Percentiles rank a stretch among this genome's conserved stretches.
Conservation (phyloP, 2,329 filamentous ascomycete genomes). For the Aspergillus pseudoterreus region DNA sequence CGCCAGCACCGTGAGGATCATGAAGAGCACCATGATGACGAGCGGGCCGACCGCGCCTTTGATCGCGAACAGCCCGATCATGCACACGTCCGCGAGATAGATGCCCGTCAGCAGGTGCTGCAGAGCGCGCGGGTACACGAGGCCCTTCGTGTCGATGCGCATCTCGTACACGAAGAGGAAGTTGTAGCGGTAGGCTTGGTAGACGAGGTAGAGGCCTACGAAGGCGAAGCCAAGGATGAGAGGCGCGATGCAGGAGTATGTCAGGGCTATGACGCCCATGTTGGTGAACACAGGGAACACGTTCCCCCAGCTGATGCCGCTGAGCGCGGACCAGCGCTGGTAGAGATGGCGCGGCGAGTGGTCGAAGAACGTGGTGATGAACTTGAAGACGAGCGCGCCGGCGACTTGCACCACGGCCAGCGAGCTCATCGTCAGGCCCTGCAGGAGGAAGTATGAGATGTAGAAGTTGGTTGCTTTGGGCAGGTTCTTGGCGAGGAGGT, state of each 20-base stretch:
- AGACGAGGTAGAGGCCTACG: constrained; percentile 73
- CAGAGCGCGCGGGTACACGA: constrained; percentile 80
- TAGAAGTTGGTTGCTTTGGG: constrained; percentile 93
- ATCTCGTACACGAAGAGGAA: constrained; percentile 81
- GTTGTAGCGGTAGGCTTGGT: constrained; percentile 86
- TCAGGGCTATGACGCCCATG: constrained; percentile 78
- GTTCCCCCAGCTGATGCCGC: constrained; percentile 79
- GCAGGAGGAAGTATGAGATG: constrained; percentile 89
- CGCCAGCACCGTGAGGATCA: constrained; percentile 71
- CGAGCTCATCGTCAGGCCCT: constrained; percentile 75
- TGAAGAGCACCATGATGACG: constrained; percentile 70
- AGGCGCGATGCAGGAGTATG: constrained; percentile 83
- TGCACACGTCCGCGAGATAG: constrained; percentile 77
- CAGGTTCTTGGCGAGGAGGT: constrained; percentile 67
- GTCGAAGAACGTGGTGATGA: constrained; percentile 70
- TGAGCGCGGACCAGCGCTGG: constrained; percentile 67
- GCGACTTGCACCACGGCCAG: constrained; percentile 68
- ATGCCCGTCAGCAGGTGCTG: constrained; percentile 80
- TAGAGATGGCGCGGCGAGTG: constrained; percentile 71
- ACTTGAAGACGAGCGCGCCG: constrained; percentile 67
- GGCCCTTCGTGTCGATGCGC: constrained; percentile 78
- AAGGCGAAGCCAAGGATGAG: constrained; percentile 79
- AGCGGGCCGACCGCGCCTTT: constrained; percentile 62
- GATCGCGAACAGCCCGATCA: constrained; percentile 80
- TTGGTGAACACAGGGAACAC: constrained; percentile 75